Conservation (phyloP, 2,329 filamentous ascomycete genomes). For the Diplodia mutila region DNA sequence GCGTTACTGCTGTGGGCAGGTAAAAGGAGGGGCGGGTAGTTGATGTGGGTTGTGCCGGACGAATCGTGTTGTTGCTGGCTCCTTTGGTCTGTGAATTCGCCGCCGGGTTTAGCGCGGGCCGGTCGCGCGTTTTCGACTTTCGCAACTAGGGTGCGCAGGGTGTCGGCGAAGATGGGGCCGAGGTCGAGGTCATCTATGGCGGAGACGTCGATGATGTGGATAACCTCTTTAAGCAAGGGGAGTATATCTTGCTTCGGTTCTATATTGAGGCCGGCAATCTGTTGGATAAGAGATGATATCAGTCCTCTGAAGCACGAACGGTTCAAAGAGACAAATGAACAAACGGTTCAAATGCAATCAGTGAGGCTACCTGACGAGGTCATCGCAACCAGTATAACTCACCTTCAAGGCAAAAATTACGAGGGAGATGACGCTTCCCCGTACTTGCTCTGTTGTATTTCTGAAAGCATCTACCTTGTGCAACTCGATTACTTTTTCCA, state of each 20-base stretch:
- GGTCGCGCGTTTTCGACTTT: constrained; percentile 19
- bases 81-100: not conserved
- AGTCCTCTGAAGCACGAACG: not conserved
- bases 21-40: not conserved
- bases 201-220: constrained; percentile 12
- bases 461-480: constrained; percentile 5
- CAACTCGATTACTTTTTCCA: constrained; percentile 11
- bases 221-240: constrained; percentile 7
- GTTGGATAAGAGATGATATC: not conserved
- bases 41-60: not conserved
- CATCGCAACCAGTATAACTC: not conserved
- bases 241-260: constrained; percentile 20
- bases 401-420: constrained; percentile 16
- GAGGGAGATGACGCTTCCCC: constrained; percentile 1
- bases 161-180: constrained; percentile 16
- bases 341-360: too few relatives aligned
- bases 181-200: constrained; percentile 21
- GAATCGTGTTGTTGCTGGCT: not conserved
- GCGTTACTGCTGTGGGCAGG: not conserved
- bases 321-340: not conserved
- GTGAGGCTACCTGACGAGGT: not conserved
- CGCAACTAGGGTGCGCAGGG: constrained; percentile 1
- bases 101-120: not conserved
- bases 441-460: not conserved
- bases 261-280: constrained; percentile 10